Percentiles rank a stretch among this genome's conserved stretches.
These are phyloP conservation scores for Nemania sp. DNA, from an alignment of 2,329 filamentous ascomycete species.

Conservation along the genomic window DNA sequence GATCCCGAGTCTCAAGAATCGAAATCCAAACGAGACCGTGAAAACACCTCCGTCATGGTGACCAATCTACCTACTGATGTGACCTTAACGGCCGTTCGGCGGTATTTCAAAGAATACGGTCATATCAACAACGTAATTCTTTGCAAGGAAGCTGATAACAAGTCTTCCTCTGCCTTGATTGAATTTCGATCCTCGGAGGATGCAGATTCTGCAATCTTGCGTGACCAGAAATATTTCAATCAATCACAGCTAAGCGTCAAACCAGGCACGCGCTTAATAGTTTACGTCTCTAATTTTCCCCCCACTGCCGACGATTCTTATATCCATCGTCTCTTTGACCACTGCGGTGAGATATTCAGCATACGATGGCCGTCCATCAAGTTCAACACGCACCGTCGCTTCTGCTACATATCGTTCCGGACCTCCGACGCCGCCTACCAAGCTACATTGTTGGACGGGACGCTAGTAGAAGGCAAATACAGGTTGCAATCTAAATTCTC, in stretches of 20 bases:
- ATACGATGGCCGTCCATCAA: constrained; percentile 91
- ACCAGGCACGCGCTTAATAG: constrained; percentile 75
- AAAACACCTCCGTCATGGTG: constrained; percentile 85
- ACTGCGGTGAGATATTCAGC: constrained; percentile 81
- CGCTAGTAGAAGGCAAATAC: constrained; percentile 67
- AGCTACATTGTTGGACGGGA: constrained; percentile 75
- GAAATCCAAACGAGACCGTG: constrained; percentile 77
- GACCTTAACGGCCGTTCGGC: constrained; percentile 73
- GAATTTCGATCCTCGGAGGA: constrained; percentile 86
- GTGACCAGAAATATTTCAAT: constrained; percentile 79
- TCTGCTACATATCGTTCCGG: constrained; percentile 94
- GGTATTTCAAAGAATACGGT: constrained; percentile 92
- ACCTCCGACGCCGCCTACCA: constrained; percentile 68
- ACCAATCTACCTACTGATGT: constrained; percentile 73
- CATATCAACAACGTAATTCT: constrained; percentile 78
- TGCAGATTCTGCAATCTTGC: constrained; percentile 77
- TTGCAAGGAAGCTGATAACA: constrained; percentile 62
- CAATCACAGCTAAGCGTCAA: constrained; percentile 74
- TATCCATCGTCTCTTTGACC: constrained; percentile 69
- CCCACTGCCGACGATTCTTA: constrained; percentile 72
- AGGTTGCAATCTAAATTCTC: constrained; percentile 81
- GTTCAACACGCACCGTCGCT: constrained; percentile 83
- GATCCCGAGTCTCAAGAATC: constrained; percentile 43
- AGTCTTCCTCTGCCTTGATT: constrained; percentile 72
- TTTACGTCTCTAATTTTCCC: constrained; percentile 92